phyloP scores from a whole-genome alignment of 179 eudicot genomes.

The Silene noctiflora region DNA sequence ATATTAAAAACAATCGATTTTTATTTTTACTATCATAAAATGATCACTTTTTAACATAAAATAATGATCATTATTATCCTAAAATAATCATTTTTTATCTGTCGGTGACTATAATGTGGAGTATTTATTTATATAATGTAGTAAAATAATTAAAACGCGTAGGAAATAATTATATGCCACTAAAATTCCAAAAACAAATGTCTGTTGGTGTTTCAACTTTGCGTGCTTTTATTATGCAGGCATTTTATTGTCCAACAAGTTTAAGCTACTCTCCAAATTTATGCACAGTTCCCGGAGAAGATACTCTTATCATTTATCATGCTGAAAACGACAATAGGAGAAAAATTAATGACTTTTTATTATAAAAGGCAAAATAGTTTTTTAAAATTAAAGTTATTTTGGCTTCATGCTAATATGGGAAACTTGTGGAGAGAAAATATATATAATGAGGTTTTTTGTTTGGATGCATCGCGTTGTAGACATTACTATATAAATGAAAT shows the following conservation, averaged over 20 bases:
- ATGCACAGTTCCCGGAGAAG: slow-evolving; percentile 32
- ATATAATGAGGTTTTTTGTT: slow-evolving; percentile 10
- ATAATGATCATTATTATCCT: too few relatives aligned
- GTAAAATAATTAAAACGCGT: background rate
- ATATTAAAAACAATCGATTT: too few relatives aligned
- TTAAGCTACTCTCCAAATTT: slow-evolving; percentile 19
- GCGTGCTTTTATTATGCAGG: background rate
- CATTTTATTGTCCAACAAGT: slow-evolving; percentile 10
- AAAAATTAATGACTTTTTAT: background rate
- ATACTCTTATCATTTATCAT: slow-evolving; percentile 8
- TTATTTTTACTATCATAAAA: too few relatives aligned
- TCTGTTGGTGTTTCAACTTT: background rate
- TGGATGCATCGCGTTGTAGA: background rate
- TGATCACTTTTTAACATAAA: too few relatives aligned
- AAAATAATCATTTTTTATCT: too few relatives aligned
- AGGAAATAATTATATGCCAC: slow-evolving; percentile 12
- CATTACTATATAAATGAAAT: background rate
- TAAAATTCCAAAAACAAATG: slow-evolving; percentile 18
- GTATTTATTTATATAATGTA: too few relatives aligned
- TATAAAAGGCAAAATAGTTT: background rate
- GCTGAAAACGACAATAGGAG: background rate
- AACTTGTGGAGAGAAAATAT: background rate
- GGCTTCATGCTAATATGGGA: background rate
- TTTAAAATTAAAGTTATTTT: slow-evolving; percentile 13
- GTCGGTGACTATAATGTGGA: too few relatives aligned